phyloP scores from a whole-genome alignment of 192 early-diverging fungal genomes.

The Phlyctochytrium planicorne region DNA sequence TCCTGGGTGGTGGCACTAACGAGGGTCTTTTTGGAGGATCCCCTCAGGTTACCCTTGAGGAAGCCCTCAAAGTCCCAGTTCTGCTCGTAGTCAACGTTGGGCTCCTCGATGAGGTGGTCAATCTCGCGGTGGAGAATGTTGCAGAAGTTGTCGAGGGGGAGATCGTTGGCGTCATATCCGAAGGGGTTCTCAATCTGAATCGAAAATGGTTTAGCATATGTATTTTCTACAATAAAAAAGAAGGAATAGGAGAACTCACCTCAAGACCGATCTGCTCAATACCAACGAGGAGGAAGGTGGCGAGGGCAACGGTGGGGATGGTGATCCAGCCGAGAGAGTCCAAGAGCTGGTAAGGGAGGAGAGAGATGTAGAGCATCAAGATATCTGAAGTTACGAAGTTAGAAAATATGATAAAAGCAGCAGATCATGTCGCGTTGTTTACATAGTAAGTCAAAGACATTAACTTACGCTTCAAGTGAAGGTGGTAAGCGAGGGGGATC shows the following conservation, averaged over 20 bases:
- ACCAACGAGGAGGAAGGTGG: slow-evolving; percentile 71
- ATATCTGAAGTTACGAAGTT: slow-evolving; percentile 34
- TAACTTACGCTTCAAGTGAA: slow-evolving; percentile 57
- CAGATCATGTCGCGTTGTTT: no score
- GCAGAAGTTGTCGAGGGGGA: slow-evolving; percentile 26
- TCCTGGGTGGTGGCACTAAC: no score
- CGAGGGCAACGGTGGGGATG: slow-evolving; percentile 62
- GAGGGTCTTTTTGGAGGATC: no score
- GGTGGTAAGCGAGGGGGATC: slow-evolving; percentile 67
- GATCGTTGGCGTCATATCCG: slow-evolving; percentile 26
- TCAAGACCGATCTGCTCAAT: slow-evolving; percentile 76
- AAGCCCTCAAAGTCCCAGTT: slow-evolving; percentile 7
- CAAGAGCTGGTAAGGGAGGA: slow-evolving; percentile 64
- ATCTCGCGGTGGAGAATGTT: slow-evolving; percentile 11
- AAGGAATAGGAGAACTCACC: slow-evolving; percentile 8
- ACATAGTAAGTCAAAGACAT: no score
- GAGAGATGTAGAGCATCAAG: slow-evolving; percentile 57
- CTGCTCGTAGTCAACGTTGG: slow-evolving; percentile 6
- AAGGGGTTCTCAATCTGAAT: slow-evolving; percentile 23
- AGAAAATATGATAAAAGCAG: not conserved
- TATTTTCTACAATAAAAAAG: no score
- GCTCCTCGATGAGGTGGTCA: slow-evolving; percentile 6
- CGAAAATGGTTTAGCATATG: no score
- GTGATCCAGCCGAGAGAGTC: slow-evolving; percentile 48
- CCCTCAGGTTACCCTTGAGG: not conserved